Base-by-base conservation (phyloP, 2,329 filamentous ascomycete genomes). In the Phaeophleospora eucalypticola region DNA sequence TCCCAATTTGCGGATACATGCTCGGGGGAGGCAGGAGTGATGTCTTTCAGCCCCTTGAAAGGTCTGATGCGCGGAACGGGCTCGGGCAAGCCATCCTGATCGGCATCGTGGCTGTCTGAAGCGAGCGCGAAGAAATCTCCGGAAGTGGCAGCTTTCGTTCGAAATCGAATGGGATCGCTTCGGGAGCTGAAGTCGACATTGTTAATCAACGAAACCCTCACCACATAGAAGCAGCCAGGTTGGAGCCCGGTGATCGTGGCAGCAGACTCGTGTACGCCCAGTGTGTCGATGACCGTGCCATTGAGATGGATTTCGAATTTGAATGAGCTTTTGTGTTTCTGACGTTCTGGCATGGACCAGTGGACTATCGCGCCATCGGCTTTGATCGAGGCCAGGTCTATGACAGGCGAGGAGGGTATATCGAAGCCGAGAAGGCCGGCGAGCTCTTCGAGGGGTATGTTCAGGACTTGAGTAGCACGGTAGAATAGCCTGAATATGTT, bases 281-380 rank as follows among this genome's bases (percentile, higher is more conserved):
- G 88, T 62, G 95, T 88, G 59, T 90, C 93, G 55, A 96, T 87
- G 89, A 63, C 53, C 45, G 49, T 46, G 35, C 91, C 91, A 68
- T 98, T 97, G 55, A 98, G 84, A 65, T 95, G 88, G 43, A 98
- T 88, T 37, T 91, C 79, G 64, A 95, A 93, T 70, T 90, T 94
- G 43, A 89, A 79, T 44, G 94, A 86, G 2, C 86, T 79, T 52
- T 77, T 75, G 36, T 79, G 74, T 54, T 76, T 58, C 45, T 55
- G 58, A 46, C 59, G 59, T 29, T 62, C 60, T 12, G 61, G 58
- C 9, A 65, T 39, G n/a, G 89, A 88, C 93, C 93, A 98, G 67
- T 90, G 89, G 36, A 98, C 77, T 21, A 90, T 87, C 24, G 94
- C 87, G 46, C 89, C 87, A 65, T 94, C 87, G 20, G 87, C 79